phyloP scores from a whole-genome alignment of 768 basidiomycete species.

The Psilocybe subaeruginosa region DNA sequence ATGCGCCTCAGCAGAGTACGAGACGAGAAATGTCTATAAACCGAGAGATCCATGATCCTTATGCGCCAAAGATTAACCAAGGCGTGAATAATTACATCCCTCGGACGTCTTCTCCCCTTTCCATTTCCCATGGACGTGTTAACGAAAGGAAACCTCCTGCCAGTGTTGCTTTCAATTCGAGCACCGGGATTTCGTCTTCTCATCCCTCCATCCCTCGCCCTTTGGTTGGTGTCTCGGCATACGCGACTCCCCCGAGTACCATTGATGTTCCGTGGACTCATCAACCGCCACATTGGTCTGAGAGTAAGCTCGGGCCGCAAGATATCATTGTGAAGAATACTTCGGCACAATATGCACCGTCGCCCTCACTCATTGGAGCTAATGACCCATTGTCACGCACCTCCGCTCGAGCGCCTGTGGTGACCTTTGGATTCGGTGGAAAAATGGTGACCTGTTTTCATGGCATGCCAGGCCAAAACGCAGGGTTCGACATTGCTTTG shows the following conservation, averaged over 20 bases:
- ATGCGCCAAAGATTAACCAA: slow-evolving; percentile 31
- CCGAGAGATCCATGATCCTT: slow-evolving; percentile 35
- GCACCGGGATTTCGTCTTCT: slow-evolving; percentile 3
- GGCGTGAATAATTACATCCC: slow-evolving; percentile 28
- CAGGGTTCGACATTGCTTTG: slow-evolving; percentile 79
- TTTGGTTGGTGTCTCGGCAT: slow-evolving; percentile 1
- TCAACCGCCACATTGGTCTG: slow-evolving; percentile 9
- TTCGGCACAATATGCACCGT: slow-evolving; percentile 75
- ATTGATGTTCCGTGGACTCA: slow-evolving; percentile 15
- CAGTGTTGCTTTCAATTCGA: slow-evolving; percentile 9
- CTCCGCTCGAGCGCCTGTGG: slow-evolving; percentile 71
- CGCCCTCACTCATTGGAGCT: slow-evolving; percentile 78
- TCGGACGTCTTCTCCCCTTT: slow-evolving; percentile 36
- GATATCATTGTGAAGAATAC: slow-evolving; percentile 40
- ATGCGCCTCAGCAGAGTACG: slow-evolving; percentile 12
- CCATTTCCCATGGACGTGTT: slow-evolving; percentile 26
- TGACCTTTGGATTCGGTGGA: slow-evolving; percentile 95
- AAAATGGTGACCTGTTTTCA: slow-evolving; percentile 90
- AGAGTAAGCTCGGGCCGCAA: slow-evolving; percentile 25
- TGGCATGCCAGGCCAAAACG: slow-evolving; percentile 61
- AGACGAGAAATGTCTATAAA: slow-evolving; percentile 11
- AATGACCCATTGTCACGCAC: slow-evolving; percentile 84
- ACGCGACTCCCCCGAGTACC: background rate
- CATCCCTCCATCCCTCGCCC: slow-evolving; percentile 8
- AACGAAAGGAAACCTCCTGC: slow-evolving; percentile 21